phyloP scores from a whole-genome alignment of 805 yeast genomes.

The Hanseniaspora occidentalis region DNA sequence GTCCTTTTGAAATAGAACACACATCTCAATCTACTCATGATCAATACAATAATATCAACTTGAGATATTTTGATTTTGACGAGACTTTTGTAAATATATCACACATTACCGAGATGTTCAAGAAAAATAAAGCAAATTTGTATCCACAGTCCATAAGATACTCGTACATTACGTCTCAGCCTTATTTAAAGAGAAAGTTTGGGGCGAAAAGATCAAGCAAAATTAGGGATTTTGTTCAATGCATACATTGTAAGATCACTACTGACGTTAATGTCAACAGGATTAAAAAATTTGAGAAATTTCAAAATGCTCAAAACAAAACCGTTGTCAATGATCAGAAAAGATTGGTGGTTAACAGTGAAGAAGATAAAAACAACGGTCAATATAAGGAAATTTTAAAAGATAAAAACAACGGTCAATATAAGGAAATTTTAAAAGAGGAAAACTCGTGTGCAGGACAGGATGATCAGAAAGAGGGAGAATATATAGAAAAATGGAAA shows the following conservation, averaged over 20 bases:
- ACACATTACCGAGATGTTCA: background rate
- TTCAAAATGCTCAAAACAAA: background rate
- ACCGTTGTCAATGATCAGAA: background rate
- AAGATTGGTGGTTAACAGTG: too few species aligned
- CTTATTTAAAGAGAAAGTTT: slow-evolving; percentile 21
- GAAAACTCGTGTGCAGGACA: too few species aligned
- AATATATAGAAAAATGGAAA: slow-evolving; percentile 17
- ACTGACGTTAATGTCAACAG: slow-evolving; percentile 13
- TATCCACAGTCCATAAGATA: background rate
- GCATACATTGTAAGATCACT: slow-evolving; percentile 21
- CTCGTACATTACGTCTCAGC: background rate
- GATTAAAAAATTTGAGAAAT: slow-evolving; percentile 5
- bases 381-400: too few species aligned
- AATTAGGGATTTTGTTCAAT: slow-evolving; percentile 19
- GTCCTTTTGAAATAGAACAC: too few species aligned
- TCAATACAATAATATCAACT: background rate
- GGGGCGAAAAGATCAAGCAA: slow-evolving; percentile 21
- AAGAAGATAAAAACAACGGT: too few species aligned
- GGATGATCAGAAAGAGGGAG: slow-evolving; percentile 15
- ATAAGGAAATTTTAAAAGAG: too few species aligned
- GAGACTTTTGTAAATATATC: background rate
- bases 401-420: too few species aligned
- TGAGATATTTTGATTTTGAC: background rate
- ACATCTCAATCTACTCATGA: too few species aligned
- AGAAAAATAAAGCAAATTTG: background rate